Percentiles rank a stretch among this genome's conserved stretches.
Evolutionary conservation across 352 stramenopile species (phyloP).

Genomic region (Globisporangium parvum): DNA sequence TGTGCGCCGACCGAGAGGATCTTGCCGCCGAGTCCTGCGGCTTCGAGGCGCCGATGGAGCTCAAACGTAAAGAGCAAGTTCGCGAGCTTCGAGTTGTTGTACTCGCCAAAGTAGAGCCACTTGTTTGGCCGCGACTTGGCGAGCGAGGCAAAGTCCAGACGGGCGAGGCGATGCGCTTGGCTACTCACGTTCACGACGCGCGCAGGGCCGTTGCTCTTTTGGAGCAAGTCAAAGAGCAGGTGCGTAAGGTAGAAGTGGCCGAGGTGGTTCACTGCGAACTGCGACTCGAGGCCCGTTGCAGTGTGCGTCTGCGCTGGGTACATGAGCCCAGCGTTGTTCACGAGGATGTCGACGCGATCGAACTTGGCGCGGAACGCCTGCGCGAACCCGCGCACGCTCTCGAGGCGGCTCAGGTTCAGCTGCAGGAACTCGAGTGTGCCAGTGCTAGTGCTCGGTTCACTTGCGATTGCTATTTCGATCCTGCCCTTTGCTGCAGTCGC

Average conservation of each 20-base stretch:
- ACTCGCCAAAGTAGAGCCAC: constrained; percentile 30
- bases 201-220: constrained; percentile 10
- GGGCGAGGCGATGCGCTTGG: constrained; percentile 21
- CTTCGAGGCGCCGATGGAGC: constrained; percentile 34
- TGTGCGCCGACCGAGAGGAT: constrained; percentile 27
- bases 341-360: constrained; percentile 23
- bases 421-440: constrained; percentile 17
- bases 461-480: not conserved
- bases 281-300: constrained; percentile 23
- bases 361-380: constrained; percentile 14
- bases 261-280: constrained; percentile 49
- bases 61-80: constrained; percentile 66
- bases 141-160: constrained; percentile 12
- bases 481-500: constrained; percentile 1
- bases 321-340: constrained; percentile 31
- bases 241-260: constrained; percentile 46
- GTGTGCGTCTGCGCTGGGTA: constrained; percentile 7
- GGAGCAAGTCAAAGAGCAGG: constrained; percentile 30
- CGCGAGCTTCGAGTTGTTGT: constrained; percentile 48
- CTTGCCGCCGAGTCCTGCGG: constrained; percentile 12
- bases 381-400: constrained; percentile 17
- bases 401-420: constrained; percentile 19
- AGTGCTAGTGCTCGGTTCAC: not conserved
- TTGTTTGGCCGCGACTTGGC: constrained; percentile 8
- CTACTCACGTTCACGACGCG: constrained; percentile 35